Conservation (phyloP, 148 eudicot genomes). For the Chenopodium suecicum region DNA sequence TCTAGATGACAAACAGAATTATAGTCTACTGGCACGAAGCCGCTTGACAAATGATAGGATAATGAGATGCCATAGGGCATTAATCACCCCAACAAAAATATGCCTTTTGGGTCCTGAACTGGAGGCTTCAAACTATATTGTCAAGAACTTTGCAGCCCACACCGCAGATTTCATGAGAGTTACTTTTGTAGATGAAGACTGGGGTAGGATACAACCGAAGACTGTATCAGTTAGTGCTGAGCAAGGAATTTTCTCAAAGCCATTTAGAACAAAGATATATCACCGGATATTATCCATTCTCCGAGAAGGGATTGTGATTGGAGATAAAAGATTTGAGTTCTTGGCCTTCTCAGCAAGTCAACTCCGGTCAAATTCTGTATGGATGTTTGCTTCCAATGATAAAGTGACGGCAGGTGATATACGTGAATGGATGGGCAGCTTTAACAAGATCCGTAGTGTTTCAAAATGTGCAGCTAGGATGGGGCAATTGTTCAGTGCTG, state of each 20-base stretch:
- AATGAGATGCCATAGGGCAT: constrained; percentile 87
- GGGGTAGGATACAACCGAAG: constrained; percentile 66
- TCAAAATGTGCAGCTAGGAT: constrained; percentile 98
- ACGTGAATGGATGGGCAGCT: constrained; percentile 97
- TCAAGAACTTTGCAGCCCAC: constrained; percentile 71
- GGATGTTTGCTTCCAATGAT: constrained; percentile 99
- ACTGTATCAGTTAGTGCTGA: constrained; percentile 55
- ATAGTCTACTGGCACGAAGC: constrained; percentile 42
- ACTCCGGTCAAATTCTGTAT: constrained; percentile 84
- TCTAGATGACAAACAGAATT: constrained; percentile 33
- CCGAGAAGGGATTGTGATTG: constrained; percentile 73
- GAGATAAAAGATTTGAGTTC: constrained; percentile 75
- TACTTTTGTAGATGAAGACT: constrained; percentile 97
- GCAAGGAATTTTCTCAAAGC: constrained; percentile 73
- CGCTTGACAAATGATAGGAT: constrained; percentile 48
- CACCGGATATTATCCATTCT: constrained; percentile 72
- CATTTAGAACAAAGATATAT: constrained; percentile 64
- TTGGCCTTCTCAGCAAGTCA: constrained; percentile 97
- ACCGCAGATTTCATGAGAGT: constrained; percentile 86
- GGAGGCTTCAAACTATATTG: constrained; percentile 82
- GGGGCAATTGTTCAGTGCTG: constrained; percentile 94
- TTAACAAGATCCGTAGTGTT: constrained; percentile 80
- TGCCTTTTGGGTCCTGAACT: constrained; percentile 92
- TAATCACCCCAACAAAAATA: constrained; percentile 79
- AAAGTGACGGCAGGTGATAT: constrained; percentile 72